Percentiles rank a stretch among this genome's conserved stretches.
phyloP scores from a whole-genome alignment of 768 basidiomycete species.

The Boletus huronensis region DNA sequence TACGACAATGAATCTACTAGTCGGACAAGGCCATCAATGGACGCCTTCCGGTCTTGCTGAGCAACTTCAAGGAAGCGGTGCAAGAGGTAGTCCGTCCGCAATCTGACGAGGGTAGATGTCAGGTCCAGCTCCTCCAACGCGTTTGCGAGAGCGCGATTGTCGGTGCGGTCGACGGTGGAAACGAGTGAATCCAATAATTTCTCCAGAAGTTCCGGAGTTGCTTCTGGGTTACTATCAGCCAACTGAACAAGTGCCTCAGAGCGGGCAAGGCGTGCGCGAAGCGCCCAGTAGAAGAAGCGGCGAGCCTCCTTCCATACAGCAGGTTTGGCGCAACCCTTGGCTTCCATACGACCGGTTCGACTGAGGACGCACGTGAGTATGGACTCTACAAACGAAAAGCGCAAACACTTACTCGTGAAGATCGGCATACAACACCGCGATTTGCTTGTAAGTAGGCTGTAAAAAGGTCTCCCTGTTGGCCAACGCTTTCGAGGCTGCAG shows the following conservation, averaged over 20 bases:
- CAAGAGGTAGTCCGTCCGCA: slow-evolving; percentile 68
- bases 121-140: slow-evolving; percentile 72
- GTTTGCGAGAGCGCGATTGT: slow-evolving; percentile 57
- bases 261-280: slow-evolving; percentile 76
- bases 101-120: slow-evolving; percentile 54
- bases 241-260: slow-evolving; percentile 62
- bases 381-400: background rate
- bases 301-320: slow-evolving; percentile 86
- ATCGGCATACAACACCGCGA: slow-evolving; percentile 92
- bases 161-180: slow-evolving; percentile 46
- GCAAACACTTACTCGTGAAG: slow-evolving; percentile 77
- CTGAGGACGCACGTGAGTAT: slow-evolving; percentile 39
- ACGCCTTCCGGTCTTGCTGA: slow-evolving; percentile 73
- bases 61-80: slow-evolving; percentile 63
- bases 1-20: slow-evolving; percentile 69
- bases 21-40: slow-evolving; percentile 68
- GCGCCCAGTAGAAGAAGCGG: slow-evolving; percentile 90
- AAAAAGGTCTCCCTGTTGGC: slow-evolving; percentile 74
- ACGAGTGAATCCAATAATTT: slow-evolving; percentile 63
- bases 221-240: slow-evolving; percentile 66
- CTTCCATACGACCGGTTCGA: slow-evolving; percentile 94
- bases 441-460: slow-evolving; percentile 88
- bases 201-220: slow-evolving; percentile 63
- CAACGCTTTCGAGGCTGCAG: slow-evolving; percentile 63
- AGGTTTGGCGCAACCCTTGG: slow-evolving; percentile 90